Conservation (phyloP, 805 yeast genomes). For the Hemisphaericaspora nanyangensis region DNA sequence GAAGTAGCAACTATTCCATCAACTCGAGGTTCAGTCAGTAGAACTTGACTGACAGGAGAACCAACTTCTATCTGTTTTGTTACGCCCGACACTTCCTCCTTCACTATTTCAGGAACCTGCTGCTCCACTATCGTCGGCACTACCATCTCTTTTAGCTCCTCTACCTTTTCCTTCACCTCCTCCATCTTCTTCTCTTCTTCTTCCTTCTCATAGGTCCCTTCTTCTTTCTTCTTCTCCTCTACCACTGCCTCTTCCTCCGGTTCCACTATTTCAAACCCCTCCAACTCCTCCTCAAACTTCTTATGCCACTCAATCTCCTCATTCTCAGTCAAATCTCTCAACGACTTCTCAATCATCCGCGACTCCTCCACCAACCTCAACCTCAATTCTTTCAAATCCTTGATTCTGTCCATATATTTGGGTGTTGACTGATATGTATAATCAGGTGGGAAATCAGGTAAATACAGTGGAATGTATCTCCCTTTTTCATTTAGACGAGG, state of each 20-base stretch:
- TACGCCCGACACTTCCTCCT: not conserved
- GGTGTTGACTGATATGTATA: slow-evolving; percentile 85
- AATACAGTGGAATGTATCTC: slow-evolving; percentile 62
- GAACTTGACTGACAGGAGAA: too few relatives aligned
- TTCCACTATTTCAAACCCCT: slow-evolving; percentile 10
- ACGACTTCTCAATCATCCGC: slow-evolving; percentile 71
- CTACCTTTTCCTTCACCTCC: not conserved
- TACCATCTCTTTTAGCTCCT: not conserved
- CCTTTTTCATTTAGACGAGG: slow-evolving; percentile 43
- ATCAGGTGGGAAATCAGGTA: slow-evolving; percentile 91
- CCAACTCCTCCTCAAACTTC: slow-evolving; percentile 24
- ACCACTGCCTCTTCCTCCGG: slow-evolving; percentile 2
- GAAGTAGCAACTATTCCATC: not conserved
- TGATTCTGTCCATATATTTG: slow-evolving; percentile 53
- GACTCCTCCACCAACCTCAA: slow-evolving; percentile 78
- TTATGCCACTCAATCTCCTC: slow-evolving; percentile 28
- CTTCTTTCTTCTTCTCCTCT: slow-evolving; percentile 2
- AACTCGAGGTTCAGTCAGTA: not conserved
- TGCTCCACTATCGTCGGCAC: not conserved
- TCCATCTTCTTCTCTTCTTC: not conserved
- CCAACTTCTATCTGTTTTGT: not conserved
- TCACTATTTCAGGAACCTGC: not conserved
- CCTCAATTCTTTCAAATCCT: slow-evolving; percentile 69
- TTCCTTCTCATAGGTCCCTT: not conserved
- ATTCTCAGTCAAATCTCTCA: slow-evolving; percentile 53